phyloP scores from a whole-genome alignment of 306 rosid genomes.

The Cucurbita maxima region DNA sequence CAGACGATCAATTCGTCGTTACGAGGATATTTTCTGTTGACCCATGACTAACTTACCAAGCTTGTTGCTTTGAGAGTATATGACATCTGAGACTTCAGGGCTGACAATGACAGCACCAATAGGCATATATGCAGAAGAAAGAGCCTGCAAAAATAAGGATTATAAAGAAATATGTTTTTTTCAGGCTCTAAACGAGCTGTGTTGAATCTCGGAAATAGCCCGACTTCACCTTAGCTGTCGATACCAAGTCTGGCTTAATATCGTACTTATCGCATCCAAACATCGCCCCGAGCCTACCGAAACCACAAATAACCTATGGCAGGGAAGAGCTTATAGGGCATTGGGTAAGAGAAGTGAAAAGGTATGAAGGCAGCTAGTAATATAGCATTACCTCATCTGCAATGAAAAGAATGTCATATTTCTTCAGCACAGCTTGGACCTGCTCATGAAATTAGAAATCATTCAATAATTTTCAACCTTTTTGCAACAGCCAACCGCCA shows the following conservation, averaged over 20 bases:
- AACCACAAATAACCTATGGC: conserved; percentile 78
- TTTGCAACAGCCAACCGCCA: background rate
- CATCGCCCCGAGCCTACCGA: conserved; percentile 90
- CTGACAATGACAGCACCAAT: conserved; percentile 89
- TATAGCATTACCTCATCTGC: conserved; percentile 61
- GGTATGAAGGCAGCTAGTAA: conserved; percentile 9
- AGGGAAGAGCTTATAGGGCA: conserved; percentile 5
- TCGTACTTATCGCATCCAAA: conserved; percentile 79
- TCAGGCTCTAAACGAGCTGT: background rate
- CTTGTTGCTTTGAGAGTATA: conserved; percentile 68
- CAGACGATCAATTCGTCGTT: background rate
- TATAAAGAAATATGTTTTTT: background rate
- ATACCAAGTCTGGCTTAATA: conserved; percentile 88
- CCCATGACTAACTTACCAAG: conserved; percentile 41
- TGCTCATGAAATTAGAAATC: conserved; percentile 12
- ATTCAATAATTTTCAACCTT: background rate
- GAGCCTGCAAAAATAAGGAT: conserved; percentile 41
- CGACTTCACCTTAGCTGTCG: conserved; percentile 66
- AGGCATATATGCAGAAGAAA: conserved; percentile 82
- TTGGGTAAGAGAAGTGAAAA: conserved; percentile 4
- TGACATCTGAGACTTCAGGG: conserved; percentile 73
- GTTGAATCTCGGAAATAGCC: background rate
- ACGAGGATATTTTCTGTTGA: background rate
- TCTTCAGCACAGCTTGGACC: conserved; percentile 85
- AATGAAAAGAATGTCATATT: conserved; percentile 89